Evolutionary conservation across 2,329 filamentous ascomycete genomes (phyloP).

Genomic region (Penicillium crustosum): DNA sequence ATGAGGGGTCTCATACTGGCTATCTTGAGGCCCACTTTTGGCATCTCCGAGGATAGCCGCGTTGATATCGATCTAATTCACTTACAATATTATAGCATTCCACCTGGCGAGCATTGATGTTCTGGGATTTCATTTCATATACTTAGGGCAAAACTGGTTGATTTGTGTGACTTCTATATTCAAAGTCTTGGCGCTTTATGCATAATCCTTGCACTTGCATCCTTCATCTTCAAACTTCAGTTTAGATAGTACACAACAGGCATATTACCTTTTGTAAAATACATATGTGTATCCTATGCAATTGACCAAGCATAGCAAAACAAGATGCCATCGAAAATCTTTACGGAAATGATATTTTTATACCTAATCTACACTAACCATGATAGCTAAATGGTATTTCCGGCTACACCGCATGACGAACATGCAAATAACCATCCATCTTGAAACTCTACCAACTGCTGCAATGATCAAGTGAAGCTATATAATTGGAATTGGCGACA

Average conservation of each 20-base stretch:
- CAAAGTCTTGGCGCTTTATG: neutral
- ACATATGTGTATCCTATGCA: neutral
- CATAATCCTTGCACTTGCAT: constrained; percentile 1
- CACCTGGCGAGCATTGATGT: neutral
- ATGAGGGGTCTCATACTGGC: constrained; percentile 5
- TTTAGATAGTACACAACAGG: neutral
- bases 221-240: neutral
- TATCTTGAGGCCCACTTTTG: constrained; percentile 15
- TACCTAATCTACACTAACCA: neutral
- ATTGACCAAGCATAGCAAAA: neutral
- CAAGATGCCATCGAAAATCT: neutral
- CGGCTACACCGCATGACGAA: neutral
- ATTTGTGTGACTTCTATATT: neutral
- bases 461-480: no score
- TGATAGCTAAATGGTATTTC: neutral
- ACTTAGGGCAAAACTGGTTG: neutral
- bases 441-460: neutral
- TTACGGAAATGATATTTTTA: neutral
- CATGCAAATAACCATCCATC: neutral
- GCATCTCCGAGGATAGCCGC: constrained; percentile 18
- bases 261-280: neutral
- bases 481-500: neutral
- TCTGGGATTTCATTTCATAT: neutral
- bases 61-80: neutral
- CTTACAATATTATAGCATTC: neutral